These are phyloP conservation scores for Beauveria sp. DNA, from an alignment of 2,329 filamentous ascomycete genomes.

Conservation along the genomic window DNA sequence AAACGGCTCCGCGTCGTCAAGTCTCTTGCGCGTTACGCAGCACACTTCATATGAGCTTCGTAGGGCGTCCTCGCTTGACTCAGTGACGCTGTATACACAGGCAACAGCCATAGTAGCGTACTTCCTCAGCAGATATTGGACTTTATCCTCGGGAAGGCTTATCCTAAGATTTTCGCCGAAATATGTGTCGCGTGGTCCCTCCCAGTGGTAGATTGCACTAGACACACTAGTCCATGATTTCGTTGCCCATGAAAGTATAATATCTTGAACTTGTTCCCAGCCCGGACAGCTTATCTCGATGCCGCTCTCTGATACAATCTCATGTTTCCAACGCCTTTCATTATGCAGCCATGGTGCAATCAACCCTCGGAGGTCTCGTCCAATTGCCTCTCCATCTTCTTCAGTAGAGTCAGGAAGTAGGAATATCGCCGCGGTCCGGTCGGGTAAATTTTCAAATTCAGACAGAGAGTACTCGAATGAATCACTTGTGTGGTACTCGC, in stretches of 20 bases:
- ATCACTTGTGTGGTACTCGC: slow-evolving; percentile 57
- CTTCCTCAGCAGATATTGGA: not conserved
- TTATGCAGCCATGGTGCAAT: slow-evolving; percentile 69
- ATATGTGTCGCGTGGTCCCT: slow-evolving; percentile 64
- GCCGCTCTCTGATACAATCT: slow-evolving; percentile 15
- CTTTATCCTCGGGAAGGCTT: slow-evolving; percentile 46
- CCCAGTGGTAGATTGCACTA: slow-evolving; percentile 61
- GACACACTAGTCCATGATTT: slow-evolving; percentile 56
- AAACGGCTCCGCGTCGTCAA: slow-evolving; percentile 53
- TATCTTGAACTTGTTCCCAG: slow-evolving; percentile 63
- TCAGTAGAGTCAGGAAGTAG: slow-evolving; percentile 51
- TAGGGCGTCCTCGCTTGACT: slow-evolving; percentile 2
- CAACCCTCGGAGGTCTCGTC: slow-evolving; percentile 59
- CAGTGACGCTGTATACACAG: slow-evolving; percentile 5
- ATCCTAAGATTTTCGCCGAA: slow-evolving; percentile 50
- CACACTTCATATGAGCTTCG: slow-evolving; percentile 10
- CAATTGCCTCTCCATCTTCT: slow-evolving; percentile 36
- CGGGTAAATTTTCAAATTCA: slow-evolving; percentile 55
- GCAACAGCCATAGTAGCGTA: slow-evolving; percentile 25
- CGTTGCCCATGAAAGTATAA: slow-evolving; percentile 55
- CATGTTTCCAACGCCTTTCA: slow-evolving; percentile 45
- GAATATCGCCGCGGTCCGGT: slow-evolving; percentile 49
- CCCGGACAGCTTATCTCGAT: slow-evolving; percentile 41
- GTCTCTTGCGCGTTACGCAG: slow-evolving; percentile 16
- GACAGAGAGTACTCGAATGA: slow-evolving; percentile 45